phyloP scores from a whole-genome alignment of 495 filamentous ascomycete species.

The Entonaema liquescens region DNA sequence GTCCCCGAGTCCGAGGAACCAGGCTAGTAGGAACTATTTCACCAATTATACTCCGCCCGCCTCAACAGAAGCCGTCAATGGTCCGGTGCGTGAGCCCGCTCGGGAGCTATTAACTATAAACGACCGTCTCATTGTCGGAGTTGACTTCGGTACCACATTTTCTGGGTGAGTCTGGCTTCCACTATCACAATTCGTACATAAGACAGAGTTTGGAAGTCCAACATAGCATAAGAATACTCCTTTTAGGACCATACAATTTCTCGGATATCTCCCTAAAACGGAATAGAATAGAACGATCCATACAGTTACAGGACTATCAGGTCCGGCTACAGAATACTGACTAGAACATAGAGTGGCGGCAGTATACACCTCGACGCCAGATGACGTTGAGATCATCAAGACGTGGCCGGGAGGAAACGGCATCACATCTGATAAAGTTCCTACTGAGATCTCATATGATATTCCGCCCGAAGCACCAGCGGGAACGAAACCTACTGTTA shows the following conservation, averaged over 20 bases:
- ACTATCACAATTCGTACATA: neutral
- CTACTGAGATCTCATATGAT: conserved; percentile 68
- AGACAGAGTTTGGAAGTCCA: neutral
- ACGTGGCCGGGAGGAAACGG: conserved; percentile 81
- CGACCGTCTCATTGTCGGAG: conserved; percentile 69
- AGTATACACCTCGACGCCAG: conserved; percentile 78
- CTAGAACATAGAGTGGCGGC: conserved; percentile 66
- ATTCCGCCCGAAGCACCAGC: conserved; percentile 48
- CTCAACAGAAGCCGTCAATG: conserved; percentile 63
- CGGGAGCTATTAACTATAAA: conserved; percentile 55
- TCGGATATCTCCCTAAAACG: neutral
- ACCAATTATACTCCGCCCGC: conserved; percentile 59
- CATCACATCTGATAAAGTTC: conserved; percentile 75
- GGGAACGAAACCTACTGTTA: conserved; percentile 54
- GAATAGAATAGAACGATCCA: neutral
- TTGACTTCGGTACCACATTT: conserved; percentile 77
- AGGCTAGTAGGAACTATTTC: conserved; percentile 64
- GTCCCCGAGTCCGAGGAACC: conserved; percentile 58
- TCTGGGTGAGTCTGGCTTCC: conserved; percentile 62
- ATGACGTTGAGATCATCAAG: conserved; percentile 83
- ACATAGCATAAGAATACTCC: neutral
- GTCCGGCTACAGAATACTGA: conserved; percentile 7
- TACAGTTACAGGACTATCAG: neutral
- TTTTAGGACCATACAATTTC: neutral
- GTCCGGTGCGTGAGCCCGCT: conserved; percentile 61